A percentile compares a stretch with the other conserved stretches of the same genome.
Conservation (phyloP, 2,329 filamentous ascomycete species). For the Hypoxylon sp. region DNA sequence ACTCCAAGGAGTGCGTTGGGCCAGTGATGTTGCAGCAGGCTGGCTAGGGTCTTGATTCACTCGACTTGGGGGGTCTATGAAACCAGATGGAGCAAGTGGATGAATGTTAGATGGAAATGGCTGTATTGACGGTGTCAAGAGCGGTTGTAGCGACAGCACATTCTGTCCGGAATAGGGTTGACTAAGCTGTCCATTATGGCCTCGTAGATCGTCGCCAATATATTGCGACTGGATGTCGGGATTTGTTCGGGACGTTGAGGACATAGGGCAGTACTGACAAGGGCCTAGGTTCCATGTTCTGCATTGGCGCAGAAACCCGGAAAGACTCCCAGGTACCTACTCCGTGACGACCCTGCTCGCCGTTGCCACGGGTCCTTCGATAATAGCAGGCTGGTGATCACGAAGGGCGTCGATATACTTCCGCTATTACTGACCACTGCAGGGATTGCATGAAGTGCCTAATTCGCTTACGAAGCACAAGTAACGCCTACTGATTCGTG, state of each 20-base stretch:
- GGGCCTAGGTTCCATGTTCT: constrained; percentile 30
- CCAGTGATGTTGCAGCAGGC: constrained; percentile 11
- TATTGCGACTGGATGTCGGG: constrained; percentile 14
- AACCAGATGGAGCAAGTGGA: constrained; percentile 8
- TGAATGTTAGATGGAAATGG: constrained; percentile 20
- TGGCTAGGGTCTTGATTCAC: constrained; percentile 8
- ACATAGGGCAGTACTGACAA: constrained; percentile 18
- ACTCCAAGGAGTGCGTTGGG: constrained; percentile 23
- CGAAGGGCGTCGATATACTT: background rate
- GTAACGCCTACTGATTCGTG: background rate
- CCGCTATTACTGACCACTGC: background rate
- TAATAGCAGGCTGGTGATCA: background rate
- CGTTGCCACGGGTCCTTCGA: constrained; percentile 1
- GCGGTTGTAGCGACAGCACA: constrained; percentile 19
- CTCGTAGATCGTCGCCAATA: constrained; percentile 15
- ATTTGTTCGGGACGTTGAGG: constrained; percentile 29
- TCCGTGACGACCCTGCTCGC: constrained; percentile 13
- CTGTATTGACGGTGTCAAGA: constrained; percentile 21
- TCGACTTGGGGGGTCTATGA: constrained; percentile 7
- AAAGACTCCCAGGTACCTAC: constrained; percentile 10
- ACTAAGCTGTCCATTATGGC: constrained; percentile 7
- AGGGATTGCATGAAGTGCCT: constrained; percentile 5
- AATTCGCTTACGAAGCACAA: constrained; percentile 1
- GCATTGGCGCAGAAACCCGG: constrained; percentile 13
- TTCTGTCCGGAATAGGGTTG: constrained; percentile 18